Evolutionary conservation across 495 filamentous ascomycete species (phyloP).

Genomic region (Physcia stellaris): DNA sequence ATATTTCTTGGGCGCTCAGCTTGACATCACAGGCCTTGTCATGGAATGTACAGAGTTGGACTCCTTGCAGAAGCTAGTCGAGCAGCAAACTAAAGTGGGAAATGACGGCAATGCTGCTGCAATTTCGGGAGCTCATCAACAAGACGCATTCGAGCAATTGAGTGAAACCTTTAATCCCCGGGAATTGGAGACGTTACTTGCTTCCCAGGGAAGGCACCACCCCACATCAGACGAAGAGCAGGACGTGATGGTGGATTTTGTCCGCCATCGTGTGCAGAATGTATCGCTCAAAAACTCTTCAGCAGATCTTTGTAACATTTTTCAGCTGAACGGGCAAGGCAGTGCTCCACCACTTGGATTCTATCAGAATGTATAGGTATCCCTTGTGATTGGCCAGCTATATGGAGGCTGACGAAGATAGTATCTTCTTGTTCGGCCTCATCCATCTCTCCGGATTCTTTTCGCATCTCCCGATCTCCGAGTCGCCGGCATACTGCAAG

Average conservation of each 20-base stretch:
- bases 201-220: conserved; percentile 11
- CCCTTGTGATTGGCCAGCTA: background rate
- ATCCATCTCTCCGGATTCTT: conserved; percentile 47
- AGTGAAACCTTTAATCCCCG: conserved; percentile 41
- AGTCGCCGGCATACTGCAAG: conserved; percentile 46
- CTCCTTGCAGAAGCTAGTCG: conserved; percentile 34
- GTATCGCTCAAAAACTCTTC: conserved; percentile 1
- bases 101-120: background rate
- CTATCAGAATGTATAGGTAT: conserved; percentile 32
- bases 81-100: conserved; percentile 3
- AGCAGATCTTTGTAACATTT: background rate
- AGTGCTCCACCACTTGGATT: conserved; percentile 20
- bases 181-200: conserved; percentile 36
- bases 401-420: conserved; percentile 15
- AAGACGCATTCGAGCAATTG: conserved; percentile 37
- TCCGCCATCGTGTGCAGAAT: conserved; percentile 12
- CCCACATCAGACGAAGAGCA: conserved; percentile 24
- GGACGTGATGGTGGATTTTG: conserved; percentile 15
- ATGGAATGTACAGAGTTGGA: conserved; percentile 41
- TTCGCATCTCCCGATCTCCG: conserved; percentile 51
- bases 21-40: conserved; percentile 42
- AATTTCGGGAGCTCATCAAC: conserved; percentile 12
- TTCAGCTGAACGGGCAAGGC: conserved; percentile 6
- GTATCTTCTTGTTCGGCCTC: conserved; percentile 49
- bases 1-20: conserved; percentile 49